phyloP scores from a whole-genome alignment of 176 grass and related monocot species.

The Dactylis glomerata region DNA sequence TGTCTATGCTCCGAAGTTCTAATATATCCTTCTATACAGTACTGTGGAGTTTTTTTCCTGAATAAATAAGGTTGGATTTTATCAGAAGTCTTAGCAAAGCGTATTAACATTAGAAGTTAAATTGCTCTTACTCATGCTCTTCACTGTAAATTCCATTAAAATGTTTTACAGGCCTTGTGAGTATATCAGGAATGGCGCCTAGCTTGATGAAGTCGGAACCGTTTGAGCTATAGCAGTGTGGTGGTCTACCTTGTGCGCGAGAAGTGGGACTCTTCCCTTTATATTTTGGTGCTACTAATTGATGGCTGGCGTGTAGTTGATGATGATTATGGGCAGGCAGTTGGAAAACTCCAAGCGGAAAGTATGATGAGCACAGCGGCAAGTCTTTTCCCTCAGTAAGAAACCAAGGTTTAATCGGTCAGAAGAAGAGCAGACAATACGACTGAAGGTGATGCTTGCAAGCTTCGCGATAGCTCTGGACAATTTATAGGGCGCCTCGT shows the following conservation, averaged over 20 bases:
- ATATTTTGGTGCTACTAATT: slow-evolving; percentile 71
- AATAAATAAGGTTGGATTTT: background rate
- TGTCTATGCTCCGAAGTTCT: background rate
- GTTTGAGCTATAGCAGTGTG: slow-evolving; percentile 49
- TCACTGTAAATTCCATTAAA: background rate
- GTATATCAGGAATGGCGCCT: slow-evolving; percentile 67
- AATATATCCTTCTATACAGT: background rate
- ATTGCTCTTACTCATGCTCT: background rate
- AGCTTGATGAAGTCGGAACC: slow-evolving; percentile 71
- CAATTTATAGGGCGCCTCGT: too few species aligned
- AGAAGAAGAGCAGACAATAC: too few species aligned
- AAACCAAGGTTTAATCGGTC: too few species aligned
- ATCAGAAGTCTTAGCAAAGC: background rate
- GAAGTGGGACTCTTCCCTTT: slow-evolving; percentile 86
- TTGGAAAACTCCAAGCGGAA: too few species aligned
- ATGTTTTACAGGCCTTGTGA: slow-evolving; percentile 59
- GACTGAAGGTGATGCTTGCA: too few species aligned
- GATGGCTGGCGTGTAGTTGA: too few species aligned
- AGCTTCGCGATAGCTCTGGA: too few species aligned
- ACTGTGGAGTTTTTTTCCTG: too few species aligned
- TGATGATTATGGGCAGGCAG: too few species aligned
- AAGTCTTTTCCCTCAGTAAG: too few species aligned
- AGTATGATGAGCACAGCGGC: too few species aligned
- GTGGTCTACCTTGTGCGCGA: slow-evolving; percentile 76
- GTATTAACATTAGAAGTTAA: background rate